These are phyloP conservation scores for Metarhizium sp. DNA, from an alignment of 2,329 filamentous ascomycete species.

Conservation along the genomic window DNA sequence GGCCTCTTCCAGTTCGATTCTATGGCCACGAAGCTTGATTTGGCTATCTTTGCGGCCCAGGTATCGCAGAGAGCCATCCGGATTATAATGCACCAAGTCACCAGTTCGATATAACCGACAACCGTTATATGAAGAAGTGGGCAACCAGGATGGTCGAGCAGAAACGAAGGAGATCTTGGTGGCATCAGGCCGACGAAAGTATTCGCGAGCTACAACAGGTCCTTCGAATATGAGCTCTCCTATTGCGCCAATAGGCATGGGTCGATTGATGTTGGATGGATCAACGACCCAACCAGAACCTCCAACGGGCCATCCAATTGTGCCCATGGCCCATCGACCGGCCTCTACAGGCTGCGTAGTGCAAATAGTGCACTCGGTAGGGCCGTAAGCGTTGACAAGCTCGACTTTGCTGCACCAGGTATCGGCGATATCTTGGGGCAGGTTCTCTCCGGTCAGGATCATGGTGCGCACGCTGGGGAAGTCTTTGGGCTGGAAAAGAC, in stretches of 20 bases:
- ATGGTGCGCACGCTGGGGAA: slow-evolving; percentile 3
- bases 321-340: neutral
- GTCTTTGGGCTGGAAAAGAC: neutral
- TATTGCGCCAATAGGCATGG: slow-evolving; percentile 6
- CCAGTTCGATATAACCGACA: too few relatives aligned
- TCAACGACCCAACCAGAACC: slow-evolving; percentile 6
- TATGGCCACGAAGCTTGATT: neutral
- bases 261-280: neutral
- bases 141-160: neutral
- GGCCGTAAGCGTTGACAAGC: neutral
- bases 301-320: slow-evolving; percentile 3
- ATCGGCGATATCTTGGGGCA: neutral
- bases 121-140: too few relatives aligned
- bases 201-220: slow-evolving; percentile 6
- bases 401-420: neutral
- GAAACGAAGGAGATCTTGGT: neutral
- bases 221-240: slow-evolving; percentile 10
- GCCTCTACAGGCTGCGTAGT: neutral
- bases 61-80: neutral
- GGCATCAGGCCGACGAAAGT: neutral
- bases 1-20: neutral
- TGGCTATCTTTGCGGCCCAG: neutral
- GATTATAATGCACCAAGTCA: too few relatives aligned
- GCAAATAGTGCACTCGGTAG: neutral
- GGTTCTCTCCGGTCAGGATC: slow-evolving; percentile 5